Percentiles rank a stretch among this genome's conserved stretches.
These are phyloP conservation scores for Gorgonomyces haynaldii DNA, from an alignment of 192 early-diverging fungal genomes.

Conservation along the genomic window DNA sequence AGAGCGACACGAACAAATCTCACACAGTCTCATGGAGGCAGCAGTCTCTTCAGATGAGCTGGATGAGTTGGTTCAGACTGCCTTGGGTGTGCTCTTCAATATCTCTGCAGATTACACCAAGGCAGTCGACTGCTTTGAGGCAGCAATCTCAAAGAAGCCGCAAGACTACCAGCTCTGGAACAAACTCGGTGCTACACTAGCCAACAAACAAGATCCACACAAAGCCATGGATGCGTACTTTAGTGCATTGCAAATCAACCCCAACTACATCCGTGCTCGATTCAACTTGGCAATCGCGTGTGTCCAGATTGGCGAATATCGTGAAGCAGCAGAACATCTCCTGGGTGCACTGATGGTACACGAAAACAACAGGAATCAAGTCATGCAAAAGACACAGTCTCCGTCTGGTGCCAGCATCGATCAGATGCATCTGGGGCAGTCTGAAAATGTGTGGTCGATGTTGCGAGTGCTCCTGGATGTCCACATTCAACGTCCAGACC, in stretches of 20 bases:
- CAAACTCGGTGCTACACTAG: slow-evolving; percentile 91
- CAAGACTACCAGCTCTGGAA: slow-evolving; percentile 93
- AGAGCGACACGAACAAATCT: slow-evolving; percentile 56
- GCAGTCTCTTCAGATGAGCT: slow-evolving; percentile 53
- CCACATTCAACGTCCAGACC: slow-evolving; percentile 62
- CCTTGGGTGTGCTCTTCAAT: slow-evolving; percentile 91
- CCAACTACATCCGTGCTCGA: slow-evolving; percentile 85
- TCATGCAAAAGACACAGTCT: slow-evolving; percentile 27
- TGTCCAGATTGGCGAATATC: slow-evolving; percentile 76
- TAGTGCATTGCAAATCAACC: slow-evolving; percentile 87
- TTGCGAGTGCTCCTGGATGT: slow-evolving; percentile 52
- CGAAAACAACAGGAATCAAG: slow-evolving; percentile 24
- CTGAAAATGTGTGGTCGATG: slow-evolving; percentile 71
- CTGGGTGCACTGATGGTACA: slow-evolving; percentile 80
- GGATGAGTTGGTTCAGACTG: slow-evolving; percentile 89
- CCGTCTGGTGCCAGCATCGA: slow-evolving; percentile 20
- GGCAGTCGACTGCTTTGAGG: slow-evolving; percentile 93
- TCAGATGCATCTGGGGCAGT: slow-evolving; percentile 24
- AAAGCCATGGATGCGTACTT: slow-evolving; percentile 89
- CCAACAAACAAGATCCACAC: slow-evolving; percentile 65
- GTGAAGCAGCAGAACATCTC: slow-evolving; percentile 86
- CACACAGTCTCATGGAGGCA: slow-evolving; percentile 67
- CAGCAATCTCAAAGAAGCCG: slow-evolving; percentile 74
- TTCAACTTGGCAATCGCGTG: slow-evolving; percentile 93
- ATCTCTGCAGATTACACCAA: slow-evolving; percentile 86